Conservation (phyloP, 2,329 filamentous ascomycete species). For the Chrysosporium keratinophilum region DNA sequence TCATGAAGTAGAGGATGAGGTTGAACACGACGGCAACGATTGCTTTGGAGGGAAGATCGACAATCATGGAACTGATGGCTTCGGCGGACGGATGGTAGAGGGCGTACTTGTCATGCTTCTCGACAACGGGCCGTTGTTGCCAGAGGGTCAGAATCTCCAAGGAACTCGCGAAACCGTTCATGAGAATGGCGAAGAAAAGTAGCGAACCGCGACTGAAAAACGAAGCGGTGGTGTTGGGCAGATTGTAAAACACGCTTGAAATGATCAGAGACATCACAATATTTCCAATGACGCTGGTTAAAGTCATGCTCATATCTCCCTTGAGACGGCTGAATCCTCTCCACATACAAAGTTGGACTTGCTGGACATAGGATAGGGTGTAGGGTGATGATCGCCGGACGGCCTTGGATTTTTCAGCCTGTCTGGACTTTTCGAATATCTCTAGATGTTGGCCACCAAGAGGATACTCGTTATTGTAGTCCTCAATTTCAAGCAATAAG, state of each 20-base stretch:
- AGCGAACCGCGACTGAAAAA: constrained; percentile 73
- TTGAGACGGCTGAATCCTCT: constrained; percentile 67
- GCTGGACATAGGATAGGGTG: constrained; percentile 66
- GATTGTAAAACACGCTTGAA: constrained; percentile 69
- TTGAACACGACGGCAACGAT: constrained; percentile 66
- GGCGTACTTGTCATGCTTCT: constrained; percentile 79
- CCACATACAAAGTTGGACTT: constrained; percentile 67
- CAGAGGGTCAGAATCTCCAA: constrained; percentile 77
- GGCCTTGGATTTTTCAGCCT: constrained; percentile 35
- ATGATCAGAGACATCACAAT: constrained; percentile 67
- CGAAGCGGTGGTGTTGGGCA: constrained; percentile 53
- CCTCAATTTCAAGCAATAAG: constrained; percentile 36
- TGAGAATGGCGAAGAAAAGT: constrained; percentile 76
- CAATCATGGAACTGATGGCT: constrained; percentile 65
- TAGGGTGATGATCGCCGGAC: constrained; percentile 63
- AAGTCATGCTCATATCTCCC: constrained; percentile 64
- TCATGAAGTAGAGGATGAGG: constrained; percentile 74
- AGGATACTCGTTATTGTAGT: constrained; percentile 35
- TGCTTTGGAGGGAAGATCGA: constrained; percentile 77
- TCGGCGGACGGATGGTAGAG: constrained; percentile 79
- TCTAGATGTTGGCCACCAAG: constrained; percentile 22
- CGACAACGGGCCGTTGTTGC: constrained; percentile 79
- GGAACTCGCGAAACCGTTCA: constrained; percentile 73
- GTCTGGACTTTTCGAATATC: constrained; percentile 25
- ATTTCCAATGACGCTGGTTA: constrained; percentile 59